phyloP scores from a whole-genome alignment of 805 yeast genomes.

The Cyberlindnera suaveolens region DNA sequence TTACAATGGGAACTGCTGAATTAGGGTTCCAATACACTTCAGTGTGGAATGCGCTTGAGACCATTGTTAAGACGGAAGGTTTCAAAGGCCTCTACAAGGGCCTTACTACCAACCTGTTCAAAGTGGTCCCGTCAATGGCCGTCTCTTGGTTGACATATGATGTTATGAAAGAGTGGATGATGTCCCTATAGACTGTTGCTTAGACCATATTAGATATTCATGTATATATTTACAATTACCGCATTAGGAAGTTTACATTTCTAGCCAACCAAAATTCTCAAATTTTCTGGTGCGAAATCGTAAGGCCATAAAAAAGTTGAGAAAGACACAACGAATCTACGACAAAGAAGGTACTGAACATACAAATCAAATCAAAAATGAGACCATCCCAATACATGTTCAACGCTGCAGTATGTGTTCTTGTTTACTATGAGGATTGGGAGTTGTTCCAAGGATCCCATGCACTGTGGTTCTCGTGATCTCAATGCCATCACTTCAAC shows the following conservation, averaged over 20 bases:
- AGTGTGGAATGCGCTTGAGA: conserved; percentile 63
- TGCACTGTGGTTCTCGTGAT: too few species aligned
- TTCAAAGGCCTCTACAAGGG: conserved; percentile 66
- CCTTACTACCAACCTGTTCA: conserved; percentile 73
- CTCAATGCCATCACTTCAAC: neutral
- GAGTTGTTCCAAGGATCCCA: too few species aligned
- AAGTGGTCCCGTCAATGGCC: conserved; percentile 94
- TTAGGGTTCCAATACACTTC: conserved; percentile 80
- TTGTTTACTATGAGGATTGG: neutral
- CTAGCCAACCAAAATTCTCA: conserved; percentile 12
- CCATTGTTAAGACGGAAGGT: conserved; percentile 73
- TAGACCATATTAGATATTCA: neutral
- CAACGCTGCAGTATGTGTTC: conserved; percentile 39
- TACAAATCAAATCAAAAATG: conserved; percentile 26
- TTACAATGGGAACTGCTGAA: conserved; percentile 61
- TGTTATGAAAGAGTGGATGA: conserved; percentile 44
- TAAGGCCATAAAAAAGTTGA: conserved; percentile 6
- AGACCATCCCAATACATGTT: conserved; percentile 43
- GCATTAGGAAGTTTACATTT: conserved; percentile 5
- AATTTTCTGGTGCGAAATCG: too few species aligned
- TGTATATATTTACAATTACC: conserved; percentile 1
- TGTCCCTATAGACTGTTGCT: conserved; percentile 1
- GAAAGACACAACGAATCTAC: neutral
- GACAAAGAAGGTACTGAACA: neutral
- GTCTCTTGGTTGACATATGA: conserved; percentile 90